Percentiles rank a stretch among this genome's conserved stretches.
phyloP scores from a whole-genome alignment of 2,329 filamentous ascomycete species.

The Cladobotryum protrusum region DNA sequence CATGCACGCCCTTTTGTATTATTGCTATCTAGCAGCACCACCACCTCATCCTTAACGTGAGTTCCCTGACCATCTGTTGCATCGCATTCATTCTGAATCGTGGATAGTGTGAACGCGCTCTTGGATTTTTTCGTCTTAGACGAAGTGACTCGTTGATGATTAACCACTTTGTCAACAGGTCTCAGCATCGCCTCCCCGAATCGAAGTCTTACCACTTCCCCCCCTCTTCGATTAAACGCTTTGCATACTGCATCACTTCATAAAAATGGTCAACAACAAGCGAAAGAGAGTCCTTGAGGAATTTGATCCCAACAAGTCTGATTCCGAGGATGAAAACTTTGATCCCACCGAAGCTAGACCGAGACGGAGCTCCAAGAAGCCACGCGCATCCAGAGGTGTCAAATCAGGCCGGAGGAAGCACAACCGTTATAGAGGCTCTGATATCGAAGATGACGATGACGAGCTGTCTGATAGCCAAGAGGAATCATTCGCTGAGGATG shows the following conservation, averaged over 20 bases:
- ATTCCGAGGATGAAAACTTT: constrained; percentile 61
- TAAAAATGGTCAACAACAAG: constrained; percentile 39
- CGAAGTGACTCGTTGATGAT: neutral
- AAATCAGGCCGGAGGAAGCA: constrained; percentile 30
- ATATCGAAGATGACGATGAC: constrained; percentile 57
- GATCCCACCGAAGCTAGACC: constrained; percentile 45
- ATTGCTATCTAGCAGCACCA: neutral
- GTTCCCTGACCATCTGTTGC: neutral
- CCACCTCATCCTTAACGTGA: neutral
- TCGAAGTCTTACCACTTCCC: neutral
- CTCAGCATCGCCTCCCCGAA: neutral
- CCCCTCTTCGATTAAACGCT: neutral
- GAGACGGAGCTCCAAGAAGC: constrained; percentile 36
- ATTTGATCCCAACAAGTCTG: constrained; percentile 62
- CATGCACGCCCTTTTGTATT: constrained; percentile 8
- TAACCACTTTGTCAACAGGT: neutral
- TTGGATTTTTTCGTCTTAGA: no score
- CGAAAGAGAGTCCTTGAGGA: constrained; percentile 52
- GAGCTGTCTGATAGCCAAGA: constrained; percentile 48
- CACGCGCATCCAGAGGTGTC: constrained; percentile 32
- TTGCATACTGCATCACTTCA: neutral
- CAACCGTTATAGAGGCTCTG: constrained; percentile 50
- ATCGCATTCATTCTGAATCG: neutral
- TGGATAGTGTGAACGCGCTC: no score
- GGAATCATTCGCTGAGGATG: constrained; percentile 41